phyloP scores from a whole-genome alignment of 495 filamentous ascomycete genomes.

The Aspergillus taichungensis region DNA sequence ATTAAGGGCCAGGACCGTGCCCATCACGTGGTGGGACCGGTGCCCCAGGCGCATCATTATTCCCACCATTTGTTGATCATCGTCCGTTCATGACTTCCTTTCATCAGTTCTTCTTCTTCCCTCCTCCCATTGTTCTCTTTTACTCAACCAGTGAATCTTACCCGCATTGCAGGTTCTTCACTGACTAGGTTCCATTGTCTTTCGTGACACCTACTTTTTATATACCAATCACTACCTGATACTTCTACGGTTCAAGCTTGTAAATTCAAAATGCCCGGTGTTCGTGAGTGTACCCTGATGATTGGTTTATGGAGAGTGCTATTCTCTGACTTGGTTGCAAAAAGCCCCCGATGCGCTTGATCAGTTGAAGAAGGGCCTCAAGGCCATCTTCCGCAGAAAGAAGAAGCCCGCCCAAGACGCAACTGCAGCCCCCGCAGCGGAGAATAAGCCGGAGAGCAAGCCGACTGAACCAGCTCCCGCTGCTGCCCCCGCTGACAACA shows the following conservation, averaged over 20 bases:
- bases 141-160: no score
- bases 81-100: no score
- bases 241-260: not conserved
- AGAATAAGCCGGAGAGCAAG: no score
- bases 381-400: slow-evolving; percentile 20
- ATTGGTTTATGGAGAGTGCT: not conserved
- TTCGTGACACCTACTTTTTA: not conserved
- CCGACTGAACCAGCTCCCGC: not conserved
- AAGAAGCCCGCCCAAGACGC: slow-evolving; percentile 12
- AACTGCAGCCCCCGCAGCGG: not conserved
- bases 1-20: slow-evolving; percentile 11
- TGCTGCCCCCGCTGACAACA: slow-evolving; percentile 8
- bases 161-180: no score
- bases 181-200: no score
- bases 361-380: slow-evolving; percentile 24
- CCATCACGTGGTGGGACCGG: slow-evolving; percentile 11
- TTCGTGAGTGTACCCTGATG: slow-evolving; percentile 12
- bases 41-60: not conserved
- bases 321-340: not conserved
- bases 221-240: not conserved
- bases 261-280: slow-evolving; percentile 18
- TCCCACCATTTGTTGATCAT: not conserved
- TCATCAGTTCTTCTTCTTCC: no score
- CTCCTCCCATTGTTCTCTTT: no score
- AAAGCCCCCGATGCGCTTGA: slow-evolving; percentile 2